phyloP scores from a whole-genome alignment of 2,329 filamentous ascomycete genomes.

The Exophiala sp. region DNA sequence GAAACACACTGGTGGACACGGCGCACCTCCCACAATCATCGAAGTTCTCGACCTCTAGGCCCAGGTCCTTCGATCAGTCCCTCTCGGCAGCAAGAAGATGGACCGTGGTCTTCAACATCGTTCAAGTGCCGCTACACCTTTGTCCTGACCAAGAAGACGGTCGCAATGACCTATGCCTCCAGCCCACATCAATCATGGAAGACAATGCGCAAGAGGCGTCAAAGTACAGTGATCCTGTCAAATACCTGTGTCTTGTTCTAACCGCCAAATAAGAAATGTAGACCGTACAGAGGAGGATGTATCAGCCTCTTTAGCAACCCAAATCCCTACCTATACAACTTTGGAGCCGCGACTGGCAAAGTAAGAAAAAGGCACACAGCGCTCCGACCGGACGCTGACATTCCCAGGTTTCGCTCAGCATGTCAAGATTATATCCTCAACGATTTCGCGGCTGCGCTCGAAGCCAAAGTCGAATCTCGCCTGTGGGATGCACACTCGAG shows the following conservation, averaged over 20 bases:
- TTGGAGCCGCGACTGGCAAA: conserved; percentile 24
- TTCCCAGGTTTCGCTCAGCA: conserved; percentile 20
- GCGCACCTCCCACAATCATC: not conserved
- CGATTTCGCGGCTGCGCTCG: conserved; percentile 44
- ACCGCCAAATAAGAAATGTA: conserved; percentile 34
- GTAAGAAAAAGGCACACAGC: conserved; percentile 16
- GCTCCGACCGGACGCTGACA: conserved; percentile 10
- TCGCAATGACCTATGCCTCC: conserved; percentile 26
- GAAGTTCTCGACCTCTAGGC: too few species aligned
- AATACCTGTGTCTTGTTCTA: not conserved
- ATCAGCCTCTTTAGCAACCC: conserved; percentile 32
- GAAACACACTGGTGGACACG: not conserved
- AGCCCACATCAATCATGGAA: conserved; percentile 25
- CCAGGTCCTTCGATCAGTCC: too few species aligned
- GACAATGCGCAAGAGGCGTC: conserved; percentile 42
- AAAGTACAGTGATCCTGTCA: conserved; percentile 41
- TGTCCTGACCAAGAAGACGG: conserved; percentile 24
- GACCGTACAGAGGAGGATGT: conserved; percentile 42
- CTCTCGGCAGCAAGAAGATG: conserved; percentile 20
- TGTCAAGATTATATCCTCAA: conserved; percentile 24
- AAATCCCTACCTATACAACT: conserved; percentile 20
- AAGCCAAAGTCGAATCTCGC: conserved; percentile 59
- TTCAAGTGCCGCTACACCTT: conserved; percentile 20
- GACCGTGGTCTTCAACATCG: conserved; percentile 20
- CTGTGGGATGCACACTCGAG: conserved; percentile 75